phyloP scores from a whole-genome alignment of 441 rosid species.

The Erodium chrysanthum region DNA sequence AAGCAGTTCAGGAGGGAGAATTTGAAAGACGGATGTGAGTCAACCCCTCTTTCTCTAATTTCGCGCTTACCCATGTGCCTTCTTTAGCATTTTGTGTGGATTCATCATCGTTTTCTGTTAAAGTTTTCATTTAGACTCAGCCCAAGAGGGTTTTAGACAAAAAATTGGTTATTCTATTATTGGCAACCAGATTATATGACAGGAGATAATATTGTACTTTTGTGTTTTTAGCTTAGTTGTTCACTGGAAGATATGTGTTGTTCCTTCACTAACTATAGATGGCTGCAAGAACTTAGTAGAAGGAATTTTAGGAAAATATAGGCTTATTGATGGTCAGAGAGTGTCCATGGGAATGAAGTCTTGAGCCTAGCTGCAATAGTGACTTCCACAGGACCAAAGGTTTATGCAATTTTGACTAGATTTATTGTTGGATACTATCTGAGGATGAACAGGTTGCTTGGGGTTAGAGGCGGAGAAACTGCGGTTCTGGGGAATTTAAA shows the following conservation, averaged over 20 bases:
- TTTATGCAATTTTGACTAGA: not conserved
- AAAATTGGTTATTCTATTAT: not conserved
- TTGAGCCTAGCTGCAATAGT: too few species aligned
- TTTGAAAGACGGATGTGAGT: conserved; percentile 63
- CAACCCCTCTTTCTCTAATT: conserved; percentile 3
- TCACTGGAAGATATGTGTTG: not conserved
- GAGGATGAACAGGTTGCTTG: not conserved
- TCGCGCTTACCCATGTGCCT: not conserved
- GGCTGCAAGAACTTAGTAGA: not conserved
- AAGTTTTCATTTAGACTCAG: too few species aligned
- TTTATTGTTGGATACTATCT: not conserved
- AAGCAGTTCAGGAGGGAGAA: conserved; percentile 62
- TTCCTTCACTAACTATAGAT: not conserved
- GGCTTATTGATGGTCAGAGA: not conserved
- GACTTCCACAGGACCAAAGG: not conserved
- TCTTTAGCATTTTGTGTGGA: not conserved
- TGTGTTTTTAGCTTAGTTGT: not conserved
- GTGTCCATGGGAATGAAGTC: not conserved
- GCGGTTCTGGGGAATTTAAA: too few species aligned
- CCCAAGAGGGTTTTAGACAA: too few species aligned
- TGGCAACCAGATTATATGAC: not conserved
- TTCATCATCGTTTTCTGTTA: not conserved
- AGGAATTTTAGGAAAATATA: not conserved
- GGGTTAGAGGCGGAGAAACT: too few species aligned
- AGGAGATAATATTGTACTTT: not conserved